A percentile compares a stretch with the other conserved stretches of the same genome.
phyloP scores from a whole-genome alignment of 2,329 filamentous ascomycete genomes.

The Aspergillus transmontanensis region DNA sequence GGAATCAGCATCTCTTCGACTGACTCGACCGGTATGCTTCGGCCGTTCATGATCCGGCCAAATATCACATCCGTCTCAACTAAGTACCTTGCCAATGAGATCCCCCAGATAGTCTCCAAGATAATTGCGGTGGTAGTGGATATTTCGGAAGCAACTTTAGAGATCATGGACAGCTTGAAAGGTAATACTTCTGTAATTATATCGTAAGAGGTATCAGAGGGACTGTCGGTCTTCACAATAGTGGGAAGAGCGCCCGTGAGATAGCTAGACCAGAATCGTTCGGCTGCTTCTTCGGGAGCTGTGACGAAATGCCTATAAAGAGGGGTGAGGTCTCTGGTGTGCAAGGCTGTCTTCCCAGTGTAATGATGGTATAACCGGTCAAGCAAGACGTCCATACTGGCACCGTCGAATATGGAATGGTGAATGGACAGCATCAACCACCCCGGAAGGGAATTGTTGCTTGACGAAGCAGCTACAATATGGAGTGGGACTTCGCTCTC shows the following conservation, averaged over 20 bases:
- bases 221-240: too few species aligned
- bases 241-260: too few species aligned
- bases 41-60: neutral
- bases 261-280: neutral
- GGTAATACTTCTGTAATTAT: neutral
- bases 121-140: neutral
- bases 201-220: neutral
- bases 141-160: neutral
- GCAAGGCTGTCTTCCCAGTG: slow-evolving; percentile 3
- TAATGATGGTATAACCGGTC: slow-evolving; percentile 16
- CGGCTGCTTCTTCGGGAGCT: neutral
- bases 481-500: neutral
- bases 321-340: neutral
- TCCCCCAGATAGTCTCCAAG: neutral
- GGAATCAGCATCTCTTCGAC: neutral
- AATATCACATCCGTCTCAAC: neutral
- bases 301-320: neutral
- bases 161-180: neutral
- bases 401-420: slow-evolving; percentile 19
- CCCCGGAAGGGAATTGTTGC: neutral
- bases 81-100: neutral
- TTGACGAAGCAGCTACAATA: neutral
- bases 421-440: slow-evolving; percentile 19
- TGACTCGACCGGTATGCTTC: neutral
- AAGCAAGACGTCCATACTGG: slow-evolving; percentile 14